phyloP scores from a whole-genome alignment of 2,329 filamentous ascomycete genomes.

The Chaetomium strumarium region DNA sequence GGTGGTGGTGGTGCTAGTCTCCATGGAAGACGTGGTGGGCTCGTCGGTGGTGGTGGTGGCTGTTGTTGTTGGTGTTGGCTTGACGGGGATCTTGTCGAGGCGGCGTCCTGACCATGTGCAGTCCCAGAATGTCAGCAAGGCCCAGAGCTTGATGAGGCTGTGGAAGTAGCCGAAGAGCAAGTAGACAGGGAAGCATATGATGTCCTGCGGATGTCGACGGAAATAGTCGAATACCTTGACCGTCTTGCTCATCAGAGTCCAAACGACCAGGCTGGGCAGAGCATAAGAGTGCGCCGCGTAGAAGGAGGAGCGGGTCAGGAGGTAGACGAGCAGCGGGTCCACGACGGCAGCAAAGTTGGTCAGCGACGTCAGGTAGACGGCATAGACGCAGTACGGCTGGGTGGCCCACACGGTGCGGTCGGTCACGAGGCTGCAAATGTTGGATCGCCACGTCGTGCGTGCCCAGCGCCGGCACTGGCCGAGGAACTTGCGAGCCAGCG shows the following conservation, averaged over 20 bases:
- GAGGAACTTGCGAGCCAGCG: constrained; percentile 37
- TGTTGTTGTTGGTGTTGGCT: too few relatives aligned
- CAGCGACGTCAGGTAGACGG: constrained; percentile 49
- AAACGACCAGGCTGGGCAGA: constrained; percentile 28
- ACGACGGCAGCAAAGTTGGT: constrained; percentile 51
- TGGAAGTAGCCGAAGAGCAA: constrained; percentile 54
- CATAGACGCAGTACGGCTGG: constrained; percentile 49
- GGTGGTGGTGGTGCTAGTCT: neutral
- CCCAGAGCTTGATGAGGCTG: constrained; percentile 51
- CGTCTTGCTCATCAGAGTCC: constrained; percentile 50
- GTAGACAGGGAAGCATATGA: constrained; percentile 43
- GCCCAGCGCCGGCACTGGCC: constrained; percentile 52
- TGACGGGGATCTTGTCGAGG: constrained; percentile 20
- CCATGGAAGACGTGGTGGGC: neutral
- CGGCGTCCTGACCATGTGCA: constrained; percentile 38
- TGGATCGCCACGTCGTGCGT: constrained; percentile 53
- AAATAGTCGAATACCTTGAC: constrained; percentile 53
- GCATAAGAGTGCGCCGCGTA: neutral
- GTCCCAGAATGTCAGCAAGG: constrained; percentile 46
- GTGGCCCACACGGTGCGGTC: constrained; percentile 34
- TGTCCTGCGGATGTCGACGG: constrained; percentile 43
- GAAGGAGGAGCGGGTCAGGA: constrained; percentile 18
- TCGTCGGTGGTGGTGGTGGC: neutral
- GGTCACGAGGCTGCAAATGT: constrained; percentile 41
- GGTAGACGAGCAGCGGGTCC: constrained; percentile 39